Evolutionary conservation across 352 stramenopile species (phyloP).

Genomic region (Phytophthora pluvialis): DNA sequence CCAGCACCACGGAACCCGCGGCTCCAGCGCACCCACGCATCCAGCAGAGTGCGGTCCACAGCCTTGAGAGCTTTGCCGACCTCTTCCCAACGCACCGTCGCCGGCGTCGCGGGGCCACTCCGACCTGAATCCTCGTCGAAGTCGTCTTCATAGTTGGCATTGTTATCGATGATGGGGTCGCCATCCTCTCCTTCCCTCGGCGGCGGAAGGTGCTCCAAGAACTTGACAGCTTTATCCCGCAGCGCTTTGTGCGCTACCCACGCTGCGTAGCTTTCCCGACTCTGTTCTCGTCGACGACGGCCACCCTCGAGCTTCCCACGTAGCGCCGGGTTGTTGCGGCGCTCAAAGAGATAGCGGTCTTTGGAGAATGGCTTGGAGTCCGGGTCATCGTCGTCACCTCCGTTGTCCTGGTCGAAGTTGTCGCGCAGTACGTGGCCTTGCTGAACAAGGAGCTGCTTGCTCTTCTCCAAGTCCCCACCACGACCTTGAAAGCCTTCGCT

Average conservation of each 20-base stretch:
- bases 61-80: slow-evolving; percentile 90
- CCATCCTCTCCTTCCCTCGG: slow-evolving; percentile 39
- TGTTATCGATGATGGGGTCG: slow-evolving; percentile 30
- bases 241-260: slow-evolving; percentile 86
- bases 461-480: slow-evolving; percentile 85
- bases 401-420: slow-evolving; percentile 72
- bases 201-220: slow-evolving; percentile 67
- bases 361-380: slow-evolving; percentile 60
- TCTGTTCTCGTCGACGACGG: slow-evolving; percentile 59
- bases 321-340: slow-evolving; percentile 60
- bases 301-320: slow-evolving; percentile 58
- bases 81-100: slow-evolving; percentile 70
- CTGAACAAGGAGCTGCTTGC: slow-evolving; percentile 73
- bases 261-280: slow-evolving; percentile 71
- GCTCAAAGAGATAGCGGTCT: slow-evolving; percentile 80
- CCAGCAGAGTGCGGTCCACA: slow-evolving; percentile 83
- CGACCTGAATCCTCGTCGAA: slow-evolving; percentile 40
- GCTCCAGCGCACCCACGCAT: slow-evolving; percentile 88
- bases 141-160: slow-evolving; percentile 34
- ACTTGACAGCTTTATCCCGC: slow-evolving; percentile 78
- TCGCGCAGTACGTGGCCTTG: slow-evolving; percentile 77
- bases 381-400: slow-evolving; percentile 39
- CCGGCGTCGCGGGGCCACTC: slow-evolving; percentile 27
- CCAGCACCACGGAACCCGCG: slow-evolving; percentile 57
- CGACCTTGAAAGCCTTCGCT: slow-evolving; percentile 86